Base-by-base conservation (phyloP, 2,329 filamentous ascomycete genomes). In the Penicillium sp. region DNA sequence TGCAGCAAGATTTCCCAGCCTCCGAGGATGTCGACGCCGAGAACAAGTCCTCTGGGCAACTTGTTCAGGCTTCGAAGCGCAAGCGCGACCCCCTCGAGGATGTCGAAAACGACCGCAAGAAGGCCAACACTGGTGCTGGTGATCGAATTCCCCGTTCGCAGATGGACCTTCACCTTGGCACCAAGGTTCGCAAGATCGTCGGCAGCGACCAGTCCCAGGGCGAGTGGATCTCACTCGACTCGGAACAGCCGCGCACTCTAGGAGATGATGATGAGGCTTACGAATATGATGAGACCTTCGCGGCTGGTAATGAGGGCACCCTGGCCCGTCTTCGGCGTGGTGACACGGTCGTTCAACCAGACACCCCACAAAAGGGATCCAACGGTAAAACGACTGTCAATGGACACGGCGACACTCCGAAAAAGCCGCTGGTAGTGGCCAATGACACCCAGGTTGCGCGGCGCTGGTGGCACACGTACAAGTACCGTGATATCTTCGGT, bases 401-500 rank as follows among this genome's bases (percentile, higher is more conserved):
- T 50, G 62, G 59, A n/a, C 43, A 55, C 29, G 51, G 49, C 22
- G 61, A 65, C 25, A 64, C 62, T 22, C 57, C 60, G 20, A 65
- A 61, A 46, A 70, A 70, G 54, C 61, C 67, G 50, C 48, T 67
- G 40, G 64, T 62, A 25, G 60, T 62, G 35, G 42, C 55, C 29
- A 63, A 62, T 41, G 55, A 61, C n/a, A n/a, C n/a, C 26, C 62
- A 68, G 15, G 51, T 66, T 26, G 50, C 65, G 45, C 68, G 74
- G 49, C 64, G 69, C 22, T 73, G 74, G 77, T 97, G 92, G 90
- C 85, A 87, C 70, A 96, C 92, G 5, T 92, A 89, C 80, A 95
- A 96, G 74, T 99, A 97, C 75, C 84, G 92, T 55, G 90, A 92
- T n/a, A 92, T 99, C 64, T 79, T 99, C 58, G 94, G 92, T 5